phyloP scores from a whole-genome alignment of 257 asterid genomes.

The Solanum piurae region DNA sequence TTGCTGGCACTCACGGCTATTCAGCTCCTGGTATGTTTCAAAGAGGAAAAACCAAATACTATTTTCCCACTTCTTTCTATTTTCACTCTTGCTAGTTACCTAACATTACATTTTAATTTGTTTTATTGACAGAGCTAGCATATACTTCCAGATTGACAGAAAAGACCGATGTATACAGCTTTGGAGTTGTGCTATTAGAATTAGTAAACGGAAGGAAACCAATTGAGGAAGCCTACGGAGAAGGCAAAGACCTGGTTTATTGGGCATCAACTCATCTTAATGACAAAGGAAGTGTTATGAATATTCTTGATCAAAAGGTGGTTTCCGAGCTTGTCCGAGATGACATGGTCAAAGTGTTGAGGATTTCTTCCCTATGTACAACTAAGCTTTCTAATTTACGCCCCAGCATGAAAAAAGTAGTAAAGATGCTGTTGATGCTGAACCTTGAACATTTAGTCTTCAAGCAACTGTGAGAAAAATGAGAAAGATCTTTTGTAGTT shows the following conservation, averaged over 20 bases:
- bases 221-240: background rate
- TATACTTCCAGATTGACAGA: constrained; percentile 6
- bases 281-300: background rate
- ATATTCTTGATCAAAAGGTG: background rate
- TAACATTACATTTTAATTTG: background rate
- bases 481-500: constrained; percentile 18
- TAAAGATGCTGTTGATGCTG: background rate
- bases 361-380: constrained; percentile 1
- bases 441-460: constrained; percentile 16
- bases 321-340: background rate
- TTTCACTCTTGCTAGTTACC: no score
- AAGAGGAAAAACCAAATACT: background rate
- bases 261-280: background rate
- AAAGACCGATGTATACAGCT: constrained; percentile 6
- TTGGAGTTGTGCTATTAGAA: constrained; percentile 6
- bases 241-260: constrained; percentile 3
- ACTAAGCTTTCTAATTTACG: background rate
- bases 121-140: background rate
- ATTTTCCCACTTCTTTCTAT: background rate
- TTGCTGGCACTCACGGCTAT: background rate
- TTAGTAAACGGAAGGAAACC: constrained; percentile 2
- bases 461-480: constrained; percentile 20
- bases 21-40: background rate
- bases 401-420: constrained; percentile 3
- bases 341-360: background rate